Evolutionary conservation across 2,329 filamentous ascomycete species (phyloP), one percentile per base, ranked within the genome.

Genomic region (Aspergillus melleus): DNA sequence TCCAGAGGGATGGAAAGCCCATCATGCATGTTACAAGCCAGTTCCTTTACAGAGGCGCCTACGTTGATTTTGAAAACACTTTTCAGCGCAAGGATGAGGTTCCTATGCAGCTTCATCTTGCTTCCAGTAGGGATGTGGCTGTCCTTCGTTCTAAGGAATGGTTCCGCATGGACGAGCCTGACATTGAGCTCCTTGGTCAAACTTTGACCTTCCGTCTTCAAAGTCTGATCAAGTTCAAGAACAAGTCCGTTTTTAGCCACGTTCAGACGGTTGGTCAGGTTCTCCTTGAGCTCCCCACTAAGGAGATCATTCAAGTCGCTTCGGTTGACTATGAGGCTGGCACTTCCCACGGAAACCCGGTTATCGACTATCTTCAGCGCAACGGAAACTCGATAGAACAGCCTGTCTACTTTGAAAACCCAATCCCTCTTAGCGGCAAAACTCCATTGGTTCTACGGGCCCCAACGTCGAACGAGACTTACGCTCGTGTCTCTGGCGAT

Each of bases 11-110:
- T 56, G 90, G 90, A 26, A 78, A 90, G 75, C 84, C 92, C 6
- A 92, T 99, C 64, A 99, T 99, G 95, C 92, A 99, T 74, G 95
- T 99, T 29, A 98, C 93, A 12, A 97, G 92, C 63, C 95, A 99
- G 77, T 99, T 99, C 85, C 78, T 99, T 71, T 99, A 99, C 83
- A 90, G 96, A 53, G 95, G 95, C 58, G 84, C 84, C 30, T 99
- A 99, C 80, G 90, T 86, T 58, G 96, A 99, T 77, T 99, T 87
- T 69, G 90, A 97, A 80, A 99, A 96, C 80, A 99, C 96, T 6
- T 99, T 99, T 88, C 93, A 98, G 80, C 90, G 95, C 74, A 98
- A 97, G 85, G 86, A 88, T 6, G 95, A 99, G 81, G 96, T 91
- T 1, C 93, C 94, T 0, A 95, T 98, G 84, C 91, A 99, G 79